Evolutionary conservation across 495 filamentous ascomycete genomes (phyloP).

Genomic region (Penicillium angulare): DNA sequence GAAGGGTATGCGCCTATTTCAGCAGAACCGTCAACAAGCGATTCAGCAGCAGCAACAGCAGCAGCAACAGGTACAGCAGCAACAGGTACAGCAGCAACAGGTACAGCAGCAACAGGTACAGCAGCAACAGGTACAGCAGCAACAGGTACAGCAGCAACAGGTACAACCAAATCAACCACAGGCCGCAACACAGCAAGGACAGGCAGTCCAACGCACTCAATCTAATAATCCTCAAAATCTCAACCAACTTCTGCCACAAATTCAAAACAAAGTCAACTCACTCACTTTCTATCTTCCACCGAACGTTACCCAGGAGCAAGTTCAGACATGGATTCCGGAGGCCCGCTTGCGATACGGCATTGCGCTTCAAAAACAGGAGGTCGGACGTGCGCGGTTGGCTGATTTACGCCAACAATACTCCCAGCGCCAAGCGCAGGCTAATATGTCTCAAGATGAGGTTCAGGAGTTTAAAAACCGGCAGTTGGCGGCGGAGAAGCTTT

Average conservation of each 20-base stretch:
- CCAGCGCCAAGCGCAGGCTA: conserved; percentile 36
- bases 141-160: conserved; percentile 15
- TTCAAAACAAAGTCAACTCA: conserved; percentile 45
- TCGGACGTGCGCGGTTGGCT: conserved; percentile 37
- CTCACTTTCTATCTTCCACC: conserved; percentile 49
- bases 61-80: not conserved
- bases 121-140: conserved; percentile 11
- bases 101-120: conserved; percentile 7
- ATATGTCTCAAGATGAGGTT: conserved; percentile 44
- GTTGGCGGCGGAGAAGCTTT: conserved; percentile 44
- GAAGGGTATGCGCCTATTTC: conserved; percentile 52
- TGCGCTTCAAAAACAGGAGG: conserved; percentile 52
- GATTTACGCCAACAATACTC: conserved; percentile 39
- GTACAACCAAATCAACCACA: not conserved
- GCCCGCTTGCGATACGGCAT: conserved; percentile 52
- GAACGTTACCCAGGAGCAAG: conserved; percentile 44
- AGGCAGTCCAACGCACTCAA: conserved; percentile 35
- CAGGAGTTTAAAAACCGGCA: conserved; percentile 43
- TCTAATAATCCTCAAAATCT: conserved; percentile 41
- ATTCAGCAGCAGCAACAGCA: conserved; percentile 25
- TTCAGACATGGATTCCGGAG: conserved; percentile 50
- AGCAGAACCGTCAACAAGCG: conserved; percentile 44
- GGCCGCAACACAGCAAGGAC: conserved; percentile 24
- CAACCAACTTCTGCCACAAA: conserved; percentile 41
- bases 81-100: not conserved